Base-by-base conservation (phyloP, 306 rosid species). In the Ziziphus jujuba region DNA sequence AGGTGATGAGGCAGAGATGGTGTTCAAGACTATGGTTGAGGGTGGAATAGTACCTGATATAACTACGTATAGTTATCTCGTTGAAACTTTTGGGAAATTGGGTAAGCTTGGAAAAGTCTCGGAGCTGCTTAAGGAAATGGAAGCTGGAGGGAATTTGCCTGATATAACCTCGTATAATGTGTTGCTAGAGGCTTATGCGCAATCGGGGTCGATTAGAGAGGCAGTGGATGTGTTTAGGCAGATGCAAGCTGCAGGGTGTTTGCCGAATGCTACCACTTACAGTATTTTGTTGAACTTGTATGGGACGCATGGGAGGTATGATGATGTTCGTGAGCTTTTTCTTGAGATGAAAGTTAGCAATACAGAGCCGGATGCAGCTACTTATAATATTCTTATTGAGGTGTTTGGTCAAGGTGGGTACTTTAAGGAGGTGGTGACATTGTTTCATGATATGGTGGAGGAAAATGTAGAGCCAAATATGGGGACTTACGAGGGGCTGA, bases 361-460 rank as follows among this genome's bases (percentile, higher is more conserved):
- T 72, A 80, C 95, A 0, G 95, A 87, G 58, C 97, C 97, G 10
- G 89, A 95, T 81, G 92, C 92, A 0, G 86, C 85, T 47, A 95
- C 97, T 28, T 90, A 95, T 70, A 95, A 90, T 78, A 87, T 95
- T 69, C 95, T 95, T 28, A 95, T 95, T 60, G 90, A 84, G 80
- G 97, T 93, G 8, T 93, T 93, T 85, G 99, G 99, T 60, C 90
- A 88, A 73, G 99, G 99, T 75, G 99, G 99, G 66, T 90, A 90
- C 77, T 90, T 93, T 53, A 85, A 82, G 79, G 99, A 93, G 85
- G 97, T 93, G 72, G 96, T 90, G 67, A 93, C 97, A 77, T 76
- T 95, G 89, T 95, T 95, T 79, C 90, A 90, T 77, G 97, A 95
- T 67, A 90, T 90, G 99, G 89, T 76, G 75, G 99, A 95, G 65